Percentiles rank a stretch among this genome's conserved stretches.
Conservation (phyloP, 495 filamentous ascomycete species). For the Endocarpon pusillum region DNA sequence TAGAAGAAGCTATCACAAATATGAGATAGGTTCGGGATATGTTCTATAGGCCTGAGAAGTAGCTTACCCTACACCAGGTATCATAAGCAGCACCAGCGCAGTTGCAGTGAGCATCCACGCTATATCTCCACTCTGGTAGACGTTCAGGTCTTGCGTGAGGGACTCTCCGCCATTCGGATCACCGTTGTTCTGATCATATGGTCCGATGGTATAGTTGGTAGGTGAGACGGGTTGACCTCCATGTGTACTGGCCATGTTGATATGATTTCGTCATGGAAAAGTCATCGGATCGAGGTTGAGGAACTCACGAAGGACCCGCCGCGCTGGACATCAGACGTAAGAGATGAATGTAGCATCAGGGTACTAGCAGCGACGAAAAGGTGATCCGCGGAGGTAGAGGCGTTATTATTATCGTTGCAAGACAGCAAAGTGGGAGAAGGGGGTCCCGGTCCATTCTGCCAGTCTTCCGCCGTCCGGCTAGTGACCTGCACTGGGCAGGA, state of each 20-base stretch:
- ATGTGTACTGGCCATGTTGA: no score
- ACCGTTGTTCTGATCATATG: conserved; percentile 5
- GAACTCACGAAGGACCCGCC: neutral
- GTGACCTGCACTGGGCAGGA: no score
- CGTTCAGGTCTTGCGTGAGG: conserved; percentile 55
- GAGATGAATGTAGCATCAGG: no score
- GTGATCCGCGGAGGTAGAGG: no score
- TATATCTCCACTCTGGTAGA: conserved; percentile 78
- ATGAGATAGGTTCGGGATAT: neutral
- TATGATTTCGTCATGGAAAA: no score
- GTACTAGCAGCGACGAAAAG: no score
- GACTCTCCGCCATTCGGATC: conserved; percentile 71
- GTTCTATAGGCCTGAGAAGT: conserved; percentile 2
- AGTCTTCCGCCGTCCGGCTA: no score
- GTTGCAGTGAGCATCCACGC: conserved; percentile 80
- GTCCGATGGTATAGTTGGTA: conserved; percentile 1
- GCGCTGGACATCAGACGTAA: neutral
- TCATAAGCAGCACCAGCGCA: conserved; percentile 90
- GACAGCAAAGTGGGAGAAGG: no score
- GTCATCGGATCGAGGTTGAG: conserved; percentile 1
- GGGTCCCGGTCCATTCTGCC: no score
- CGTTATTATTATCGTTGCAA: no score
- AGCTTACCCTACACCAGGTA: conserved; percentile 72
- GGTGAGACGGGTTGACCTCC: neutral
- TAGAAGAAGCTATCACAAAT: conserved; percentile 64